These are phyloP conservation scores for Lasiosphaeria ovina DNA, from an alignment of 495 filamentous ascomycete genomes.

Conservation along the genomic window DNA sequence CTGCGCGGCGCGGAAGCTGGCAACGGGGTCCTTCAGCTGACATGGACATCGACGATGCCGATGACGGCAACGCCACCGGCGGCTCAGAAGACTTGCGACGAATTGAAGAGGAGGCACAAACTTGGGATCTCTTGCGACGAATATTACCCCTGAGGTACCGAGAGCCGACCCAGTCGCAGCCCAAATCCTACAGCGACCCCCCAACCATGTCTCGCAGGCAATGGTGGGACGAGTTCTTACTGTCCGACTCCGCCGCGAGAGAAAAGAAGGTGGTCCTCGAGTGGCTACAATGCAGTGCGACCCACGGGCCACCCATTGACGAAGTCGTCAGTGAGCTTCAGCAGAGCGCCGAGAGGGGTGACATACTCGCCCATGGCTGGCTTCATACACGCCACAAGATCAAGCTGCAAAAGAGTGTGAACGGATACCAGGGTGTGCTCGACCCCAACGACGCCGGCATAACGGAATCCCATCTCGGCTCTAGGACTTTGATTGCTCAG, in stretches of 20 bases:
- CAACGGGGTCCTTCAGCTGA: slow-evolving; percentile 60
- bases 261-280: slow-evolving; percentile 74
- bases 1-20: slow-evolving; percentile 60
- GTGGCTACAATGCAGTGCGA: slow-evolving; percentile 77
- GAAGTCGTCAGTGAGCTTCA: slow-evolving; percentile 69
- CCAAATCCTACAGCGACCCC: slow-evolving; percentile 17
- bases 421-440: slow-evolving; percentile 59
- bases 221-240: slow-evolving; percentile 48
- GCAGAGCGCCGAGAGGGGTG: slow-evolving; percentile 60
- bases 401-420: slow-evolving; percentile 82
- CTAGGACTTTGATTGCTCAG: slow-evolving; percentile 73
- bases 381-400: slow-evolving; percentile 85
- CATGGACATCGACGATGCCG: slow-evolving; percentile 56
- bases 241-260: slow-evolving; percentile 49
- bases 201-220: slow-evolving; percentile 34
- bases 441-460: slow-evolving; percentile 58
- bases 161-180: slow-evolving; percentile 33
- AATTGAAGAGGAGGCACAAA: slow-evolving; percentile 69
- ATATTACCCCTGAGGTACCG: slow-evolving; percentile 53
- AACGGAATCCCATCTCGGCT: slow-evolving; percentile 55
- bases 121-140: slow-evolving; percentile 78
- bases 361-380: slow-evolving; percentile 82
- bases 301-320: slow-evolving; percentile 66
- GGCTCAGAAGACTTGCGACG: slow-evolving; percentile 34
- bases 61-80: slow-evolving; percentile 35